Percentiles rank a stretch among this genome's conserved stretches.
phyloP scores from a whole-genome alignment of 2,329 filamentous ascomycete genomes.

The Trichophaea hybrida region DNA sequence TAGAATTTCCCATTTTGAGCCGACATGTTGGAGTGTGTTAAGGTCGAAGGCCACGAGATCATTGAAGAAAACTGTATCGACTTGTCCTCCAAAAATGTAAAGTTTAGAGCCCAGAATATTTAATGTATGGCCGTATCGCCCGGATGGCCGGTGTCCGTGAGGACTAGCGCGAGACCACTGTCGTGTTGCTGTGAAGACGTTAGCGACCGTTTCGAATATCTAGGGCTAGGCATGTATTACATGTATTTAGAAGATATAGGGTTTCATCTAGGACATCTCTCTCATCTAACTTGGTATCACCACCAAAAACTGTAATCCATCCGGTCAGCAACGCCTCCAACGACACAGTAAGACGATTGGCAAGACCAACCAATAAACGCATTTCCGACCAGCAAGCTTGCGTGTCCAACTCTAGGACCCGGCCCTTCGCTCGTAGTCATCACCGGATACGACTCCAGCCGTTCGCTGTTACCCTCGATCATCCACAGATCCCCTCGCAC shows the following conservation, averaged over 20 bases:
- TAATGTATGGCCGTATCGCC: constrained; percentile 87
- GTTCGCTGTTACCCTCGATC: constrained; percentile 72
- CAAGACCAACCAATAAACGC: constrained; percentile 55
- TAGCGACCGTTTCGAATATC: constrained; percentile 3
- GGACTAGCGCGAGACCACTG: constrained; percentile 95
- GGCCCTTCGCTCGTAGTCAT: constrained; percentile 86
- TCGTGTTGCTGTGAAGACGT: constrained; percentile 55
- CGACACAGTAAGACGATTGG: background rate
- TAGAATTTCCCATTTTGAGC: constrained; percentile 91
- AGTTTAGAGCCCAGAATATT: constrained; percentile 96
- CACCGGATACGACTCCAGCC: constrained; percentile 80
- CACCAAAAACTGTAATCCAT: constrained; percentile 58
- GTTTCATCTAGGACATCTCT: constrained; percentile 86
- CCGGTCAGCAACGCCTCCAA: constrained; percentile 1
- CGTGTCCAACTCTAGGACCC: constrained; percentile 84
- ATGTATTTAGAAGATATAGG: constrained; percentile 90
- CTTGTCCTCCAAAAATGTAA: constrained; percentile 93
- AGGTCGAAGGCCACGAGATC: constrained; percentile 89
- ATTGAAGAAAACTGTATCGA: constrained; percentile 97
- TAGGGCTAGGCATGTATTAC: constrained; percentile 43
- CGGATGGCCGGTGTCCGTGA: constrained; percentile 68
- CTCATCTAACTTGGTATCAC: constrained; percentile 94
- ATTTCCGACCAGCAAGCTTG: constrained; percentile 88
- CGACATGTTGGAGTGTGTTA: constrained; percentile 80
- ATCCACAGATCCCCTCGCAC: constrained; percentile 98